Base-by-base conservation (phyloP, 352 stramenopile genomes). In the Bremia lactucae region DNA sequence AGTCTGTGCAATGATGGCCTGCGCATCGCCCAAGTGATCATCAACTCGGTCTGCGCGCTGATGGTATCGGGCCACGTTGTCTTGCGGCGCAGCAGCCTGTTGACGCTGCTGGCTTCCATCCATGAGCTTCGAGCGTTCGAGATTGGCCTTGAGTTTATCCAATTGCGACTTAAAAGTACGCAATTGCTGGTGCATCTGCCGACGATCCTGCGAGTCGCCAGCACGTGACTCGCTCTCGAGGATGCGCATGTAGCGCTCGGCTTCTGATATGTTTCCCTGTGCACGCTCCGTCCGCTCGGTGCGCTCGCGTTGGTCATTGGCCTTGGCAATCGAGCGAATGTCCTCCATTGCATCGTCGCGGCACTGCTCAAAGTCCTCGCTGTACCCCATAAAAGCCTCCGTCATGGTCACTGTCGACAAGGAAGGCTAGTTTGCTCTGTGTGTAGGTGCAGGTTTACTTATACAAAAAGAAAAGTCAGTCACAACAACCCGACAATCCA, bases 291-390 rank as follows among this genome's bases (percentile, higher is more conserved):
- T 49, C 29, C 72, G 51, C 28, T 85, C 74, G 6, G 67, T 55
- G 15, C 66, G 68, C 29, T 65, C 62, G 26, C 60, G 33, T 36
- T 63, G 42, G 38, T 36, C 52, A 10, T 52, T 19, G 10, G 75
- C 72, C 37, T 74, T 75, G 9, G 62, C 20, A 23, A 85, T 70
- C 38, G 56, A 46, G 55, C 76, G 75, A 49, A 88, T 84, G 52
- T 86, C 73, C 36, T 65, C 40, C 54, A 76, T 74, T 18, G 73
- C 76, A 36, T 88, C 76, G 33, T 88, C 76, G 43, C 76, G 73
- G 47, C 74, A 88, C 49, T 86, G 76, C 44, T 88, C 72, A 62
- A 88, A 88, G 67, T 88, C 73, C 49, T 88, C 76, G 43, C 75
- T 80, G 60, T 88, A 88, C 51, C 62, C 69, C 52, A 83, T 59